Base-by-base conservation (phyloP, 2,329 filamentous ascomycete genomes). In the Zasmidium citrigriseum region DNA sequence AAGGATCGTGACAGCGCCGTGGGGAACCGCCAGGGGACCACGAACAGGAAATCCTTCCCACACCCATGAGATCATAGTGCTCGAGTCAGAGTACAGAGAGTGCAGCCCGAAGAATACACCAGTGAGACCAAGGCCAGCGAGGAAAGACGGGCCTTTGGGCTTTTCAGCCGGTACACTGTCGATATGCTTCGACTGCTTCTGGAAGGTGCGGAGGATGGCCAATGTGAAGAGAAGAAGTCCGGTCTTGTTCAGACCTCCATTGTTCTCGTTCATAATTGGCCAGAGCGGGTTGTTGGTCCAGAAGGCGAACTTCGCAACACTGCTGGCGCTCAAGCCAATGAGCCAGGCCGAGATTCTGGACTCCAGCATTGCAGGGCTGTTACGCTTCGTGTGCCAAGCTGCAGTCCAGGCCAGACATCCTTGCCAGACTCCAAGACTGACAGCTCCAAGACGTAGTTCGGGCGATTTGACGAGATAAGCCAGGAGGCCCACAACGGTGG, bases 31-130 rank as follows among this genome's bases (percentile, higher is more conserved):
- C 51, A 95, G 85, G 2, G 95, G 95, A 5, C 95, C 95, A 51
- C 89, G 86, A 44, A 98, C 85, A 14, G 95, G 95, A 69, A 90
- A 99, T 5, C 95, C 95, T 67, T 97, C 92, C 95, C 95, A 99
- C 2, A 91, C 91, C 95, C 95, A 99, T 16, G 93, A 83, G 58
- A 98, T 97, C 92, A 99, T 98, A 54, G 95, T 99, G 78, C 95
- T 98, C 0, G 93, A 96, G 73, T 99, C 95, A 0, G 95, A 97
- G 11, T 99, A 83, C 10, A 99, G 81, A 1, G 93, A 97, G 73
- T 98, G 95, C 70, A 98, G 82, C 4, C 85, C 90, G 70, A 99
- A 99, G 70, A 97, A 83, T 7, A 97, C 76, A 25, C 92, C 93
- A 22, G 86, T 92, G 55, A 98, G 76, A 59, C 95, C 91, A 50